Evolutionary conservation across 2,329 filamentous ascomycete species (phyloP), one percentile per base, ranked within the genome.

Genomic region (Clarireedia homoeocarpa): DNA sequence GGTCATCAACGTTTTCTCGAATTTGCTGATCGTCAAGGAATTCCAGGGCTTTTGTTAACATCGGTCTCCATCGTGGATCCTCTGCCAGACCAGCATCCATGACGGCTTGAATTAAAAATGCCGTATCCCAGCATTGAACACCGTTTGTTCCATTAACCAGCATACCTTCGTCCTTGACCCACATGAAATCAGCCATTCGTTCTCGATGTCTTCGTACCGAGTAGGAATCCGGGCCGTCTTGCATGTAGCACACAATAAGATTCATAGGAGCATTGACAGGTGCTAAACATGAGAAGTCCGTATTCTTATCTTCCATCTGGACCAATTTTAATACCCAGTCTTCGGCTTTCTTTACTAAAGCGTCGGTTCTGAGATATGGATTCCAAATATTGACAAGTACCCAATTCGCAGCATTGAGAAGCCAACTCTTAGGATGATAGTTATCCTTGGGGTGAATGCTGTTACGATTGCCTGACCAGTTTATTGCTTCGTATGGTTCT

Each of bases 71-170:
- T 64, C 85, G 83, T 12, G 84, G 77, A 48, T 95, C 83, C 30
- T 84, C 74, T n/a, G 87, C 85, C 26, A 96, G 79, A 0, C 88
- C 90, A 6, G 89, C 85, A 49, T 89, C 88, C 52, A 89, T 81
- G 5, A 89, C 82, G 0, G 89, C 86, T 70, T 96, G 91, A 36
- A 96, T 89, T 17, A 86, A 75, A 68, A 97, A 97, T 0, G 91
- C 81, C 0, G 94, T 99, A 69, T 99, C 94, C 94, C 94, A 99
- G 61, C 85, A 88, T 71, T 99, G 94, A 1, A 97, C 91, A n/a
- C 94, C 94, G 64, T 99, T 97, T 7, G 94, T 99, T 39, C 94
- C 94, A 65, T 96, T 96, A 72, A 86, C 86, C 48, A 97, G 78
- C 89, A 99, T 90, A 5, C 94, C 94, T 69, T 96, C 91, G 36